Percentiles rank a stretch among this genome's conserved stretches.
Evolutionary conservation across 2,329 filamentous ascomycete species (phyloP).

Genomic region (Fusarium equiseti): DNA sequence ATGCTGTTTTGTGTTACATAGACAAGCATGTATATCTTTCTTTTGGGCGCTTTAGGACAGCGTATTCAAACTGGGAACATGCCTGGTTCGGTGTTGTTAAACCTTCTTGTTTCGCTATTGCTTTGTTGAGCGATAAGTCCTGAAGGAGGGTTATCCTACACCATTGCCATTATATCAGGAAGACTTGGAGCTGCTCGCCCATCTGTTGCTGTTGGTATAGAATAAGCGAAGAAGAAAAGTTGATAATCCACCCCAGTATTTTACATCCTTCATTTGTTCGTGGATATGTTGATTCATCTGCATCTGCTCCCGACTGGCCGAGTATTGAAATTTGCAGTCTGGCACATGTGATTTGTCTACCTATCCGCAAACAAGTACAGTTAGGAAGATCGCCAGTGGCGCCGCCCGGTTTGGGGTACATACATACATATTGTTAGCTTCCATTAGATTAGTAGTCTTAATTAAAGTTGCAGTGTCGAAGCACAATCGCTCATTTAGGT

Average conservation of each 20-base stretch:
- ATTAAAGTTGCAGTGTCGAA: constrained; percentile 1
- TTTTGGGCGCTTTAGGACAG: constrained; percentile 37
- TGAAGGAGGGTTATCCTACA: constrained; percentile 33
- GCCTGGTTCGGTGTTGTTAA: constrained; percentile 7
- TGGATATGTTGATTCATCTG: not conserved
- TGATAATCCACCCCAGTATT: not conserved
- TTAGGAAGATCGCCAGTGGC: not conserved
- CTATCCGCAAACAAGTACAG: not conserved
- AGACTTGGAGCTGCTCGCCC: constrained; percentile 1
- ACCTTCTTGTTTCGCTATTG: constrained; percentile 11
- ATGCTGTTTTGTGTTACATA: constrained; percentile 37
- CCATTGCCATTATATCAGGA: constrained; percentile 28
- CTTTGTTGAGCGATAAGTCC: constrained; percentile 21
- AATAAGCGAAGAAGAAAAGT: constrained; percentile 24
- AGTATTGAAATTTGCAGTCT: not conserved
- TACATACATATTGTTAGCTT: not conserved
- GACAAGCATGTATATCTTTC: constrained; percentile 36
- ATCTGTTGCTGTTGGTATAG: constrained; percentile 25
- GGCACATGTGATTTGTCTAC: not conserved
- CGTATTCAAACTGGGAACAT: constrained; percentile 23
- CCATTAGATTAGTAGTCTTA: not conserved
- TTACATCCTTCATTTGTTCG: not conserved
- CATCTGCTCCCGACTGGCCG: not conserved
- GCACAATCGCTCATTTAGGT: not conserved
- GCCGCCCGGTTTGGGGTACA: not conserved